Evolutionary conservation across 2,329 filamentous ascomycete species (phyloP).

Genomic region (Claviceps sp.): DNA sequence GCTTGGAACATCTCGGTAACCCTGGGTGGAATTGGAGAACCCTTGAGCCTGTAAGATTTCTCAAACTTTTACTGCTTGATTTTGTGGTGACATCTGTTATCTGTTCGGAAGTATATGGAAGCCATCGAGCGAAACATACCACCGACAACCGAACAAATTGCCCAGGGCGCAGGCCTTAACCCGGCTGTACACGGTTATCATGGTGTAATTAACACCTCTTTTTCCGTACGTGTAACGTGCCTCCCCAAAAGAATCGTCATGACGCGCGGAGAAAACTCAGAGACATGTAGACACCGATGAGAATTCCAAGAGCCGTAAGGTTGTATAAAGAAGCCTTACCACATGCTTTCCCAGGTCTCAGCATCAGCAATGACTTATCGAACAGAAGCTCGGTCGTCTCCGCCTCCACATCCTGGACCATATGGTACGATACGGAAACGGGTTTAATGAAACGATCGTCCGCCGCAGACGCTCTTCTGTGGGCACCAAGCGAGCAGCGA

Average conservation of each 20-base stretch:
- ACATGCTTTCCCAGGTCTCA: constrained; percentile 9
- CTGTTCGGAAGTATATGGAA: constrained; percentile 7
- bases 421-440: constrained; percentile 10
- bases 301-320: constrained; percentile 10
- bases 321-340: constrained; percentile 12
- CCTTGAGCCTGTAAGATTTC: constrained; percentile 14
- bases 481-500: constrained; percentile 15
- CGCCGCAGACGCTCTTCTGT: constrained; percentile 17
- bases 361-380: constrained; percentile 12
- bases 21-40: constrained; percentile 20
- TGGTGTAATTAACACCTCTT: constrained; percentile 12
- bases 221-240: constrained; percentile 8
- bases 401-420: constrained; percentile 13
- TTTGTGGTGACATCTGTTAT: not conserved
- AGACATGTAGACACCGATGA: constrained; percentile 8
- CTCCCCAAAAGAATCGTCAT: not conserved
- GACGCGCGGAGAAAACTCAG: not conserved
- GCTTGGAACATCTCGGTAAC: constrained; percentile 9
- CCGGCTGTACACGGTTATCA: constrained; percentile 17
- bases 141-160: constrained; percentile 8
- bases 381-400: constrained; percentile 11
- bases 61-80: not conserved
- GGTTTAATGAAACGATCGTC: constrained; percentile 10
- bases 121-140: constrained; percentile 12
- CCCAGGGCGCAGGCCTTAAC: constrained; percentile 10